Conservation (phyloP, 2,329 filamentous ascomycete genomes). For the Paecilomyces niveus region DNA sequence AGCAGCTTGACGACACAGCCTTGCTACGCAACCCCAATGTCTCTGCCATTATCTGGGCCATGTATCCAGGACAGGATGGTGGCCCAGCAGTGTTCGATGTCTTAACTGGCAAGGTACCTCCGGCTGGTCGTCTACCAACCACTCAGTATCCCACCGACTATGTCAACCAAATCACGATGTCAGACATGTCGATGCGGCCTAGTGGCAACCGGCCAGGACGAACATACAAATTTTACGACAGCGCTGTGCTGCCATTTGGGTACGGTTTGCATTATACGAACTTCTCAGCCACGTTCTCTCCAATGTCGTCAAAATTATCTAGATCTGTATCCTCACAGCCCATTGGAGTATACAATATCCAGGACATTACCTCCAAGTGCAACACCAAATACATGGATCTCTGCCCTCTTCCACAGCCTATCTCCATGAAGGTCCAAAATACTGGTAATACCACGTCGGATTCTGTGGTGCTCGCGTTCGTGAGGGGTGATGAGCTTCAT, state of each 20-base stretch:
- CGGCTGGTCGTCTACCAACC: slow-evolving; percentile 30
- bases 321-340: not conserved
- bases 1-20: slow-evolving; percentile 29
- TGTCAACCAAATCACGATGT: slow-evolving; percentile 30
- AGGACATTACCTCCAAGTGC: slow-evolving; percentile 5
- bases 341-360: slow-evolving; percentile 1
- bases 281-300: slow-evolving; percentile 16
- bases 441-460: slow-evolving; percentile 24
- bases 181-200: slow-evolving; percentile 28
- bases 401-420: slow-evolving; percentile 17
- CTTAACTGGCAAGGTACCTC: slow-evolving; percentile 24
- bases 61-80: slow-evolving; percentile 33
- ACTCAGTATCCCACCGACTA: slow-evolving; percentile 32
- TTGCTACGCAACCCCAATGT: slow-evolving; percentile 25
- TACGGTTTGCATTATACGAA: slow-evolving; percentile 34
- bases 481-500: slow-evolving; percentile 19
- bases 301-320: not conserved
- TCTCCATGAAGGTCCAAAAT: slow-evolving; percentile 22
- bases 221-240: slow-evolving; percentile 34
- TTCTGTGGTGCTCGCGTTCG: slow-evolving; percentile 27
- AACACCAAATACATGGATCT: slow-evolving; percentile 13
- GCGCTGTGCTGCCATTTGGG: slow-evolving; percentile 29
- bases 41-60: slow-evolving; percentile 29
- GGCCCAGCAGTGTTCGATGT: slow-evolving; percentile 31
- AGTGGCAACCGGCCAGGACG: slow-evolving; percentile 23